These are phyloP conservation scores for Pestalotiopsis sp. DNA, from an alignment of 2,329 filamentous ascomycete genomes.

Conservation along the genomic window DNA sequence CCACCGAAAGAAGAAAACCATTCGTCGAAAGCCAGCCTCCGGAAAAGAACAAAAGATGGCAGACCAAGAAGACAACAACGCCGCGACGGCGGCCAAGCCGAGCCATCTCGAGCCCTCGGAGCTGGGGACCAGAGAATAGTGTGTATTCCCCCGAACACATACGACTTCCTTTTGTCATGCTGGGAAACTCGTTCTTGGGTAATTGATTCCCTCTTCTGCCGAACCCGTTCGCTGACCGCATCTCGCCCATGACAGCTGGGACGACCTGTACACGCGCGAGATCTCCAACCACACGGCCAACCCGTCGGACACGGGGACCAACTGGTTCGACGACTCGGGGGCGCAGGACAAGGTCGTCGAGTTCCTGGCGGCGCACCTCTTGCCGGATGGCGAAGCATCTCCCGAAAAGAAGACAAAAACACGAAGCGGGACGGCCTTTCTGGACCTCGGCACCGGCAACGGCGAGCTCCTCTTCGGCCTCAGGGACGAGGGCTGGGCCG, in stretches of 20 bases:
- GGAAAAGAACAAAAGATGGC: not conserved
- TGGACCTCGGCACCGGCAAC: conserved; percentile 94
- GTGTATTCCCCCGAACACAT: conserved; percentile 35
- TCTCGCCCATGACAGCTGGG: conserved; percentile 61
- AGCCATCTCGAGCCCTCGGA: conserved; percentile 72
- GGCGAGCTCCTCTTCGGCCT: conserved; percentile 88
- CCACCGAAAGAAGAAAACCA: too few species aligned
- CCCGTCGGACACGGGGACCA: conserved; percentile 79
- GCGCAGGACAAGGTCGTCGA: conserved; percentile 80
- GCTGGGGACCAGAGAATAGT: conserved; percentile 93
- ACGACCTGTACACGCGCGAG: conserved; percentile 72
- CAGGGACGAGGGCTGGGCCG: conserved; percentile 64
- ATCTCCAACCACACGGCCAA: conserved; percentile 72
- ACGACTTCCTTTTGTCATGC: not conserved
- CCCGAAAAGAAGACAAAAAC: conserved; percentile 19
- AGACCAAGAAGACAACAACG: not conserved
- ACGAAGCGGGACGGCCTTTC: conserved; percentile 56
- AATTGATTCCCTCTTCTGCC: not conserved
- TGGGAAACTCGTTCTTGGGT: not conserved
- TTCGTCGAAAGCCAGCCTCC: not conserved
- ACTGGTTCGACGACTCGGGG: conserved; percentile 95
- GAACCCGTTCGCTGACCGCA: not conserved
- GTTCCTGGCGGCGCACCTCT: conserved; percentile 56
- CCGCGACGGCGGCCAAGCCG: conserved; percentile 42
- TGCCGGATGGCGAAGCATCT: conserved; percentile 25